phyloP scores from a whole-genome alignment of 1,284 basidiomycete genomes.

The Schizopora paradoxa region DNA sequence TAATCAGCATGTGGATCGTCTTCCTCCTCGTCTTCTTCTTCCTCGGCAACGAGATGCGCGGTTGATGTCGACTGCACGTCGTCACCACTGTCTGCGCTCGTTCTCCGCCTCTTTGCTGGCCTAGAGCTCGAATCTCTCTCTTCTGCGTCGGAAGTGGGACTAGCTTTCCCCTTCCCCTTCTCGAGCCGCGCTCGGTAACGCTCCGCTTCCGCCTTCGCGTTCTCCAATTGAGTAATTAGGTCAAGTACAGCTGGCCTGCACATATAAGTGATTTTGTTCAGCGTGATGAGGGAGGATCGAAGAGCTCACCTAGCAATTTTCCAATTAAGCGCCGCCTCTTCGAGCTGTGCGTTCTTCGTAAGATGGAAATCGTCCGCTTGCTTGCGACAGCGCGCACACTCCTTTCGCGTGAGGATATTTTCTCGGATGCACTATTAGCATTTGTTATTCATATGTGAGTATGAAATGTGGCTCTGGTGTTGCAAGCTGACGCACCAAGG shows the following conservation, averaged over 20 bases:
- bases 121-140: not conserved
- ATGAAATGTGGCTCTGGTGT: not conserved
- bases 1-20: conserved; percentile 8
- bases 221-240: conserved; percentile 7
- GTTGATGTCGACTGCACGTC: not conserved
- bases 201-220: not conserved
- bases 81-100: not conserved
- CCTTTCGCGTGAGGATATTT: conserved; percentile 46
- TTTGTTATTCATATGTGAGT: conserved; percentile 4
- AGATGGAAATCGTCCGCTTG: conserved; percentile 51
- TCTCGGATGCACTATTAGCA: conserved; percentile 54
- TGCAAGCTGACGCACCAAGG: conserved; percentile 53
- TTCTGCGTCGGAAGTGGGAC: not conserved
- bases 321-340: conserved; percentile 60
- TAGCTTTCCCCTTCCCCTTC: conserved; percentile 14
- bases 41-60: not conserved
- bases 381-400: conserved; percentile 64
- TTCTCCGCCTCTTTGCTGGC: conserved; percentile 6
- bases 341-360: conserved; percentile 52
- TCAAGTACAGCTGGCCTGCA: conserved; percentile 39
- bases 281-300: not conserved
- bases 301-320: conserved; percentile 51
- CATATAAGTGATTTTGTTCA: not conserved
- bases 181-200: conserved; percentile 2
- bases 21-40: conserved; percentile 10